Percentiles rank a stretch among this genome's conserved stretches.
Evolutionary conservation across 768 basidiomycete species (phyloP).

Genomic region (Lentinula sp.): DNA sequence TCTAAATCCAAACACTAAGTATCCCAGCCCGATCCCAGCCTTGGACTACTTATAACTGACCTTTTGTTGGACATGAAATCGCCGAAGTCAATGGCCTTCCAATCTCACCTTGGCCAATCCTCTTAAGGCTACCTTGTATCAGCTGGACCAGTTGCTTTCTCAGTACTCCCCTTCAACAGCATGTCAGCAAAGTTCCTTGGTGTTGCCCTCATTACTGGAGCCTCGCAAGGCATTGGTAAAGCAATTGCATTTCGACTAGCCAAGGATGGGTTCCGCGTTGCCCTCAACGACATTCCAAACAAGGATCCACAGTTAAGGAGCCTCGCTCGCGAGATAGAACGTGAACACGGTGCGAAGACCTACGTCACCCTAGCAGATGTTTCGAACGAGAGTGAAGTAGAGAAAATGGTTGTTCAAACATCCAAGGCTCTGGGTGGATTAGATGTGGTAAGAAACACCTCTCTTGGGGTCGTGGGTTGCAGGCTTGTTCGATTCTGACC

Average conservation of each 20-base stretch:
- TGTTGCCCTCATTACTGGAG: conserved; percentile 32
- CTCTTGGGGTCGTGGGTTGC: not conserved
- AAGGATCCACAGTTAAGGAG: not conserved
- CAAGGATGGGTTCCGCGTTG: conserved; percentile 28
- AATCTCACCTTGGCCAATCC: too few relatives aligned
- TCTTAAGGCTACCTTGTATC: too few relatives aligned
- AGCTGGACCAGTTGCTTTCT: too few relatives aligned
- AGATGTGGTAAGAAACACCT: conserved; percentile 23
- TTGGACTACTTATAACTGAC: too few relatives aligned
- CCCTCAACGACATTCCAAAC: conserved; percentile 23
- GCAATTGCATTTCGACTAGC: conserved; percentile 32
- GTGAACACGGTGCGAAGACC: not conserved
- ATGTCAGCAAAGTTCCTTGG: conserved; percentile 5
- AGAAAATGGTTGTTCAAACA: conserved; percentile 18
- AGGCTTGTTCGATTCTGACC: not conserved
- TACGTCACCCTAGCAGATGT: conserved; percentile 21
- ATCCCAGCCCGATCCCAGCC: too few relatives aligned
- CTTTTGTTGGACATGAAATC: too few relatives aligned
- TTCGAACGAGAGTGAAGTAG: conserved; percentile 24
- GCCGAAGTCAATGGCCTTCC: too few relatives aligned
- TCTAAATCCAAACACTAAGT: too few relatives aligned
- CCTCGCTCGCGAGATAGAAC: not conserved
- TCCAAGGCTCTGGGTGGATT: conserved; percentile 23
- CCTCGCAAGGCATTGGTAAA: conserved; percentile 31
- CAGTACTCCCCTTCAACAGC: not conserved